These are phyloP conservation scores for Typha latifolia DNA, from an alignment of 176 grass and related monocot genomes.

Conservation along the genomic window DNA sequence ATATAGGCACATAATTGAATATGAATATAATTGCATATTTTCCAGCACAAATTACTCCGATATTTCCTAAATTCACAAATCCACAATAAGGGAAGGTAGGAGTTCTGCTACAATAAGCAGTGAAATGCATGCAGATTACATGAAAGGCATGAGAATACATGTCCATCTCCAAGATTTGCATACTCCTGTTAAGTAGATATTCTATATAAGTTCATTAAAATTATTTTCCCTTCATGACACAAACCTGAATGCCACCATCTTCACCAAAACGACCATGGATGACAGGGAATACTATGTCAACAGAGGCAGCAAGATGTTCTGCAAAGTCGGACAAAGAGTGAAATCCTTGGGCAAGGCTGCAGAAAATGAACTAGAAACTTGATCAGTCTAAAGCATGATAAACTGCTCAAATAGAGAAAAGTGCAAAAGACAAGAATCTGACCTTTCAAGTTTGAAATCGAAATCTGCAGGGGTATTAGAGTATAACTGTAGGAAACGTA, in stretches of 20 bases:
- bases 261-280: conserved; percentile 94
- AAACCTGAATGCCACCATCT: conserved; percentile 91
- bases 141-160: conserved; percentile 1
- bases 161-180: neutral
- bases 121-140: neutral
- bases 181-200: neutral
- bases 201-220: neutral
- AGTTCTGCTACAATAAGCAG: neutral
- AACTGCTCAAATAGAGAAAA: neutral
- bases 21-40: neutral
- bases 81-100: neutral
- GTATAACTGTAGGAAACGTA: conserved; percentile 41
- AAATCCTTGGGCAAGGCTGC: conserved; percentile 76
- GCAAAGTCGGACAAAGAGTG: conserved; percentile 53
- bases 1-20: neutral
- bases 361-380: conserved; percentile 6
- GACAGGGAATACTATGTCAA: conserved; percentile 81
- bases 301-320: conserved; percentile 60
- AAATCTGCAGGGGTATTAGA: conserved; percentile 93
- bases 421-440: neutral
- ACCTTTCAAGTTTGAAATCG: conserved; percentile 96
- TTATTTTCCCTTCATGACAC: conserved; percentile 4
- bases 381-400: neutral
- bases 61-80: neutral
- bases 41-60: neutral